A percentile compares a stretch with the other conserved stretches of the same genome.
Conservation (phyloP, 306 rosid species). For the Sphenostylis stenocarpa region DNA sequence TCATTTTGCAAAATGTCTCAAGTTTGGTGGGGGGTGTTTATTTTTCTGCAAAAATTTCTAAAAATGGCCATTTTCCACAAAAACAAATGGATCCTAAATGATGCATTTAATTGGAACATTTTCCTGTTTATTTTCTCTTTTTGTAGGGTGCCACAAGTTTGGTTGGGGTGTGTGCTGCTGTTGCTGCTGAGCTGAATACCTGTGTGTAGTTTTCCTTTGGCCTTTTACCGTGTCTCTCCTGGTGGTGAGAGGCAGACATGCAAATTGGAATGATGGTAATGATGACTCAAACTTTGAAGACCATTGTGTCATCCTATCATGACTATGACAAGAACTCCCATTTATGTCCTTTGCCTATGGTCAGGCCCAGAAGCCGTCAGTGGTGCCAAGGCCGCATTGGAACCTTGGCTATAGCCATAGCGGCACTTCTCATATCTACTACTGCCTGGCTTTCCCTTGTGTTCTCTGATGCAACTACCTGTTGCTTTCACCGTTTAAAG, state of each 20-base stretch:
- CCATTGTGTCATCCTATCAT: slow-evolving; percentile 36
- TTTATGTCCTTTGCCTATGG: slow-evolving; percentile 34
- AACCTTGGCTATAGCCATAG: slow-evolving; percentile 48
- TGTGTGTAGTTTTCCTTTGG: slow-evolving; percentile 4
- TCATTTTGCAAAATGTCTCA: slow-evolving; percentile 29
- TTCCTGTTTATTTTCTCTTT: slow-evolving; percentile 17
- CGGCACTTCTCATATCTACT: slow-evolving; percentile 61
- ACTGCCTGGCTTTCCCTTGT: slow-evolving; percentile 71
- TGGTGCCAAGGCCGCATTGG: slow-evolving; percentile 50
- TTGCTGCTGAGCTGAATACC: neutral
- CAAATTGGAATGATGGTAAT: slow-evolving; percentile 44
- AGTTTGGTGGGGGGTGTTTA: slow-evolving; percentile 2
- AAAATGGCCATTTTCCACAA: neutral
- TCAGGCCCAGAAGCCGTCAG: slow-evolving; percentile 39
- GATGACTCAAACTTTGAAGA: slow-evolving; percentile 48
- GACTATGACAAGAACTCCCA: slow-evolving; percentile 39
- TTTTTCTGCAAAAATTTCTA: neutral
- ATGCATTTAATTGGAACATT: slow-evolving; percentile 20
- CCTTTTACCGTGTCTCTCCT: slow-evolving; percentile 23
- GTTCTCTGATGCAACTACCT: slow-evolving; percentile 53
- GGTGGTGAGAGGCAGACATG: slow-evolving; percentile 39
- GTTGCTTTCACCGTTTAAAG: slow-evolving; percentile 48
- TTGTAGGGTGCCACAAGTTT: slow-evolving; percentile 38
- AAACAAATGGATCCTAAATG: neutral
- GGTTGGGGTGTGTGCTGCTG: neutral